Base-by-base conservation (phyloP, 192 early-diverging fungal genomes). In the Lobosporangium transversale region DNA sequence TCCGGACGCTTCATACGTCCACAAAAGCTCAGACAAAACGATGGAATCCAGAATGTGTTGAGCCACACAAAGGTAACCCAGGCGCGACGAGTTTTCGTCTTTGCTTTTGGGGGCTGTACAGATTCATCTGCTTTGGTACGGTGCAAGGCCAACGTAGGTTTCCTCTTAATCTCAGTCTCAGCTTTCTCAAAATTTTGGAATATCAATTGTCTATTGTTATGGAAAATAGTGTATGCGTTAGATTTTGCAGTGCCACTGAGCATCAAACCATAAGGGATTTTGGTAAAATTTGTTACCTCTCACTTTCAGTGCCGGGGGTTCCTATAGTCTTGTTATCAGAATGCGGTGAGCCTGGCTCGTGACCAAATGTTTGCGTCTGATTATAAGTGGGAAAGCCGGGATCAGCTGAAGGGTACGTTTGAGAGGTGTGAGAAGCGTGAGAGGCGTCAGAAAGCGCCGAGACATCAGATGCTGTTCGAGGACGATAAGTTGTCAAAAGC, bases 1-100 rank as follows among this genome's bases (percentile, higher is more conserved):
- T 98, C 94, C 43, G 91, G 87, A 37, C 94, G 89, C 78, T 90
- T 92, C 92, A 96, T 92, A 32, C 81, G 70, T 21, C 89, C 93
- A 66, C 90, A 83, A 26, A 63, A 49, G 1, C 70, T 64, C 17
- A 94, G 63, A 17, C 67, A 81, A 42, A 67, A 85, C 6, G 86
- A 85, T 17, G 89, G 90, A 42, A 93, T 89, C 89, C 91, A 94
- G 85, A 90, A 96, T 0, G 95, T 96, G 56, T 92, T 80, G 27
- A 88, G 71, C 90, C 94, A 94, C 11, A 90, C 91, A 62, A 86
- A 88, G 24, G 70, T 80, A 29, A 93, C 89, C 94, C 92, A 94
- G 43, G 71, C 73, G n/a, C 75, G 53, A 44, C 91, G 79, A 4
- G 66, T 80, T 20, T 68, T 66, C 7, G 83, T 84, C 33, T 78